Evolutionary conservation across 345 rosid species (phyloP).

Genomic region (Pistacia integerrima): DNA sequence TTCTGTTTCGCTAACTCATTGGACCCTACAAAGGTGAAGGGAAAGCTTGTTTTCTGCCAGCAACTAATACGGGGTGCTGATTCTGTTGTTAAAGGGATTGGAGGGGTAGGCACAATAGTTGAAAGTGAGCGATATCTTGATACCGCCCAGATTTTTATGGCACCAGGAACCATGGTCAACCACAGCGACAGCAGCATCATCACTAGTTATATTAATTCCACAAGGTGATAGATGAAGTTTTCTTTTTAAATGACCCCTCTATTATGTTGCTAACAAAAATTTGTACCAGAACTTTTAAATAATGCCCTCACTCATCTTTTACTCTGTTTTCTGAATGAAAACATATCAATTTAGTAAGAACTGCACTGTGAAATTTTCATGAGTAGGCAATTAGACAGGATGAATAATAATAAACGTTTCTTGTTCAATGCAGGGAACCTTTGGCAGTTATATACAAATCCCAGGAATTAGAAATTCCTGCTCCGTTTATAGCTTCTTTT

Average conservation of each 20-base stretch:
- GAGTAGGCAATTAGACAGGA: not conserved
- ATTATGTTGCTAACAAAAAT: not conserved
- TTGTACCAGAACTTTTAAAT: no score
- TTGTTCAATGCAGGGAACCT: slow-evolving; percentile 52
- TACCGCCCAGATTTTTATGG: slow-evolving; percentile 75
- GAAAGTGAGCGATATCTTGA: slow-evolving; percentile 56
- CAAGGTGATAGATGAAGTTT: slow-evolving; percentile 42
- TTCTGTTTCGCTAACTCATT: slow-evolving; percentile 54
- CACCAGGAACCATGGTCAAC: slow-evolving; percentile 73
- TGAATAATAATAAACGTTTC: not conserved
- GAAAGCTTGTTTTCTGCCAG: slow-evolving; percentile 64
- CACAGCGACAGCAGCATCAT: slow-evolving; percentile 46
- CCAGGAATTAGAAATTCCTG: slow-evolving; percentile 51
- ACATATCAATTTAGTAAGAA: not conserved
- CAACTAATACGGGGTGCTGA: slow-evolving; percentile 52
- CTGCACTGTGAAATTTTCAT: not conserved
- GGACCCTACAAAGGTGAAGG: slow-evolving; percentile 73
- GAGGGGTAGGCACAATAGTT: slow-evolving; percentile 65
- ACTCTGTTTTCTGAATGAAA: no score
- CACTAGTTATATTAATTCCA: slow-evolving; percentile 58
- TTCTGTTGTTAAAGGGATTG: slow-evolving; percentile 58
- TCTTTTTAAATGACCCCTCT: not conserved
- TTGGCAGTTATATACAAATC: slow-evolving; percentile 65
- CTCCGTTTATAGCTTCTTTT: slow-evolving; percentile 84
- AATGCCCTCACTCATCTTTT: no score